Evolutionary conservation across 495 filamentous ascomycete species (phyloP), one percentile per base, ranked within the genome.

Genomic region (Delitschia confertaspora): DNA sequence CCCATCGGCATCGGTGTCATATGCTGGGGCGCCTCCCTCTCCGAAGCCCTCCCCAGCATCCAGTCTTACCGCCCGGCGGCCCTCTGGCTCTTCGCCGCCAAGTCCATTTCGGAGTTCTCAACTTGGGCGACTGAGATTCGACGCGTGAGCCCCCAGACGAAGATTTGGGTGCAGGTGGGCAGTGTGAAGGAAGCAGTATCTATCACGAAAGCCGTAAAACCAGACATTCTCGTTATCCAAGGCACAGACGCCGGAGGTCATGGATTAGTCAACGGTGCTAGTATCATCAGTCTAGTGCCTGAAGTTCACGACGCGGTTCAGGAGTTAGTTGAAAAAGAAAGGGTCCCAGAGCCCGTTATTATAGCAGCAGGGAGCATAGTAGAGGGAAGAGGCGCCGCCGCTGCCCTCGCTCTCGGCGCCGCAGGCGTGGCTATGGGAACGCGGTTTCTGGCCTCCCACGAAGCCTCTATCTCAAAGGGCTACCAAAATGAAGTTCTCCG

Each of bases 191-290:
- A 79, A 44, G 76, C 78, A 4, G 42, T 72, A 10, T 64, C 64
- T 22, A 64, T 72, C 2, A 44, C 68, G 17, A 18, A 10, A 14
- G 20, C 4, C 35, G 54, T 39, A 1, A 39, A 46, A 13, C 79
- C 81, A 1, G 80, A 87, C 53, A 79, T 81, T 4, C 51, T 89
- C 0, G 79, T 87, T 2, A 67, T 84, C 2, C 84, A 89, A 55
- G 84, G 84, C 0, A 53, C 69, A 0, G 84, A 89, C 49, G 75
- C 84, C 0, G 84, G 85, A 0, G 85, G 85, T 0, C 85, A 91
- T 57, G 83, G 83, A 30, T 70, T 75, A 19, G 68, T 56, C 0
- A 64, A 70, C 32, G 76, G 75, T 2, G 68, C 79, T 1, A 73
- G 82, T 1, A 51, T 87, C 1, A 61, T 79, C 34, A 40, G 67